Evolutionary conservation across 495 filamentous ascomycete genomes (phyloP).

Genomic region (Daldinia grandis): DNA sequence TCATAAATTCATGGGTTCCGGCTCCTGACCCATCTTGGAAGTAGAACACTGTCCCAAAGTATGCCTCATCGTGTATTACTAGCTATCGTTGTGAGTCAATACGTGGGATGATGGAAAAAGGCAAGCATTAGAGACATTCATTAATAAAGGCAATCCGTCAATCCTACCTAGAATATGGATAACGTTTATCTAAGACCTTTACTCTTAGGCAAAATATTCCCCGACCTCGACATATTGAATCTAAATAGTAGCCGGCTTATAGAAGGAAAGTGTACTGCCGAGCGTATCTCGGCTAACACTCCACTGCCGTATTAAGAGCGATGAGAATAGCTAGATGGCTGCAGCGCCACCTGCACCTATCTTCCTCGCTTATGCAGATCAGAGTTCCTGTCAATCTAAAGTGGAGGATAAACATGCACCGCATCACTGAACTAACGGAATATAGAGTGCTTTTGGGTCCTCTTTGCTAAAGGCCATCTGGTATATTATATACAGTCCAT

Average conservation of each 20-base stretch:
- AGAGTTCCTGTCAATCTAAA: slow-evolving; percentile 12
- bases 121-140: background rate
- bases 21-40: background rate
- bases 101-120: background rate
- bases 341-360: slow-evolving; percentile 6
- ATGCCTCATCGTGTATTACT: background rate
- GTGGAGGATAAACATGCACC: slow-evolving; percentile 16
- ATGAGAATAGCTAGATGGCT: slow-evolving; percentile 9
- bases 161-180: background rate
- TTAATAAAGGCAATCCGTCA: background rate
- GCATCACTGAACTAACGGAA: slow-evolving; percentile 3
- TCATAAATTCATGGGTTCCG: background rate
- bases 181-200: background rate
- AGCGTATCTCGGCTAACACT: slow-evolving; percentile 28
- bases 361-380: slow-evolving; percentile 23
- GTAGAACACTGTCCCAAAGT: background rate
- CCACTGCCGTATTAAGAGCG: slow-evolving; percentile 11
- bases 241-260: slow-evolving; percentile 10
- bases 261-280: slow-evolving; percentile 17
- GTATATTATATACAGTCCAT: slow-evolving; percentile 27
- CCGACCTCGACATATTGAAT: slow-evolving; percentile 10
- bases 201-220: slow-evolving; percentile 24
- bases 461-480: background rate
- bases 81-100: background rate
- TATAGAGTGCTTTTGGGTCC: background rate